Conservation (phyloP, 371 early-diverging fungal species). For the Phascolomyces articulosus region DNA sequence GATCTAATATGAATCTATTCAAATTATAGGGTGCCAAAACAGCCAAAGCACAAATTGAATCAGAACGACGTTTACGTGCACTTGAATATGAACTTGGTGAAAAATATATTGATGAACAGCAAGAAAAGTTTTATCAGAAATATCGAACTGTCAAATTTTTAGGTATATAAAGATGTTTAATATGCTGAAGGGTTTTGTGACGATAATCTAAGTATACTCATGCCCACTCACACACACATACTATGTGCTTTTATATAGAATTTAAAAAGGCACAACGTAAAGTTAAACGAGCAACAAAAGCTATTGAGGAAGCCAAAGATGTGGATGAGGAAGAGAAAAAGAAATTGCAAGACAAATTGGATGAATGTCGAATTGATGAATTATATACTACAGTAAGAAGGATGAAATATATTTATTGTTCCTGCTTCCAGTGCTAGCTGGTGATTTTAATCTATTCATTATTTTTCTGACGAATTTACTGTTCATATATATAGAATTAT, state of each 20-base stretch:
- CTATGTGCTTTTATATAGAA: too few species aligned
- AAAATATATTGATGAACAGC: conserved; percentile 35
- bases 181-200: not conserved
- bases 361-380: conserved; percentile 23
- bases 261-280: conserved; percentile 43
- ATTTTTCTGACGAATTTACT: too few species aligned
- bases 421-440: too few species aligned
- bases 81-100: conserved; percentile 40
- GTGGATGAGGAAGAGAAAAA: conserved; percentile 22
- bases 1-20: not conserved
- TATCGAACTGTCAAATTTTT: conserved; percentile 43
- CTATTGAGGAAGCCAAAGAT: conserved; percentile 20
- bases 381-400: conserved; percentile 31
- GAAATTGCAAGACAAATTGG: conserved; percentile 16
- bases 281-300: conserved; percentile 19
- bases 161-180: conserved; percentile 24
- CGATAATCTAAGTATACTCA: too few species aligned
- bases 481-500: conserved; percentile 21
- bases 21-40: conserved; percentile 6
- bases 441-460: too few species aligned
- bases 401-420: too few species aligned
- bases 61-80: conserved; percentile 35
- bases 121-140: conserved; percentile 26
- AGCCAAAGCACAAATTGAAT: not conserved
- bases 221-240: too few species aligned